A percentile compares a stretch with the other conserved stretches of the same genome.
Conservation (phyloP, 2,329 filamentous ascomycete species). For the Talaromyces sp. region DNA sequence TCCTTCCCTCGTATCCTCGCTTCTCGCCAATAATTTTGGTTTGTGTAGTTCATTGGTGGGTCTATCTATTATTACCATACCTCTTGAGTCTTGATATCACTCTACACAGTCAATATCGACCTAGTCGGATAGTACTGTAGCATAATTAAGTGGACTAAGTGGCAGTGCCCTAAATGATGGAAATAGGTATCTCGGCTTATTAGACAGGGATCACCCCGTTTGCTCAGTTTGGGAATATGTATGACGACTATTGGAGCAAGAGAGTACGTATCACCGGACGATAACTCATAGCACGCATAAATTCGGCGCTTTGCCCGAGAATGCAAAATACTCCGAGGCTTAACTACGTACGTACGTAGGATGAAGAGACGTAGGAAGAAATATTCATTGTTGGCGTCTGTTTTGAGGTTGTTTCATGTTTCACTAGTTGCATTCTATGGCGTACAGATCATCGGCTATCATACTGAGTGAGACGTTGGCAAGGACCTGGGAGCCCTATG, state of each 20-base stretch:
- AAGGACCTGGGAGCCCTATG: not conserved
- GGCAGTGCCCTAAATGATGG: not conserved
- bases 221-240: not conserved
- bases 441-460: too few relatives aligned
- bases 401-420: conserved; percentile 6
- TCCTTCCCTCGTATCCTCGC: not conserved
- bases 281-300: too few relatives aligned
- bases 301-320: not conserved
- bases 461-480: not conserved
- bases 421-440: not conserved
- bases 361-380: not conserved
- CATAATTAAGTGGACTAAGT: too few relatives aligned
- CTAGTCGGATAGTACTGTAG: too few relatives aligned
- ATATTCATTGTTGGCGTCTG: not conserved
- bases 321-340: not conserved
- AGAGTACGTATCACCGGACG: not conserved
- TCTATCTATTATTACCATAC: not conserved
- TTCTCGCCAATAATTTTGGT: not conserved
- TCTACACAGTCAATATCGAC: too few relatives aligned
- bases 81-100: too few relatives aligned
- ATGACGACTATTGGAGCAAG: not conserved
- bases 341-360: not conserved
- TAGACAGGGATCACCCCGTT: not conserved
- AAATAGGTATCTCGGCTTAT: not conserved
- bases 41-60: not conserved